Conservation (phyloP, 257 asterid genomes). For the Ligustrum vulgare region DNA sequence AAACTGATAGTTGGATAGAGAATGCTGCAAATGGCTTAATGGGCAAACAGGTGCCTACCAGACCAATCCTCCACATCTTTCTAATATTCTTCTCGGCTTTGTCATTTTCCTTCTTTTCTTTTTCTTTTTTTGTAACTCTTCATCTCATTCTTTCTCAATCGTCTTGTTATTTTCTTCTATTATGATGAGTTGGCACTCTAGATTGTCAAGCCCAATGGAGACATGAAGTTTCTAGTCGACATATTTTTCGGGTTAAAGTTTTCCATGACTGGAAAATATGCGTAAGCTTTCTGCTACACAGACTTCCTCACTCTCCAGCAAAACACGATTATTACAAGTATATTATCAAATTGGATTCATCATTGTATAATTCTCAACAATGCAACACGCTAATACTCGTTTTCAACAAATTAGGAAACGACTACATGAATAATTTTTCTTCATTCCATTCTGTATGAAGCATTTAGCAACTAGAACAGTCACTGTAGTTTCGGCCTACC, state of each 20-base stretch:
- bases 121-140: not conserved
- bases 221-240: slow-evolving; percentile 70
- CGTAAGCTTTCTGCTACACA: slow-evolving; percentile 44
- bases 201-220: slow-evolving; percentile 71
- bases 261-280: slow-evolving; percentile 81
- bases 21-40: slow-evolving; percentile 90
- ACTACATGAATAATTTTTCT: not conserved
- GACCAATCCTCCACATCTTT: not conserved
- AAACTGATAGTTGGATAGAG: slow-evolving; percentile 94
- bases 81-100: not conserved
- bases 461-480: not conserved
- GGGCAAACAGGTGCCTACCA: slow-evolving; percentile 74
- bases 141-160: not conserved
- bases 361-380: not conserved
- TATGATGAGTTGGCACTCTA: slow-evolving; percentile 24
- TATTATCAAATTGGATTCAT: not conserved
- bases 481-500: not conserved
- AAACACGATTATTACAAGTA: not conserved
- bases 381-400: not conserved
- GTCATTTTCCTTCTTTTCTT: not conserved
- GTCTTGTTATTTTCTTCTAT: not conserved
- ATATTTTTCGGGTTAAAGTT: slow-evolving; percentile 67
- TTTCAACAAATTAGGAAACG: not conserved
- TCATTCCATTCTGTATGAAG: not conserved
- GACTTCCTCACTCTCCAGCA: not conserved